A percentile compares a stretch with the other conserved stretches of the same genome.
phyloP scores from a whole-genome alignment of 495 filamentous ascomycete genomes.

The Talaromyces borbonicus region DNA sequence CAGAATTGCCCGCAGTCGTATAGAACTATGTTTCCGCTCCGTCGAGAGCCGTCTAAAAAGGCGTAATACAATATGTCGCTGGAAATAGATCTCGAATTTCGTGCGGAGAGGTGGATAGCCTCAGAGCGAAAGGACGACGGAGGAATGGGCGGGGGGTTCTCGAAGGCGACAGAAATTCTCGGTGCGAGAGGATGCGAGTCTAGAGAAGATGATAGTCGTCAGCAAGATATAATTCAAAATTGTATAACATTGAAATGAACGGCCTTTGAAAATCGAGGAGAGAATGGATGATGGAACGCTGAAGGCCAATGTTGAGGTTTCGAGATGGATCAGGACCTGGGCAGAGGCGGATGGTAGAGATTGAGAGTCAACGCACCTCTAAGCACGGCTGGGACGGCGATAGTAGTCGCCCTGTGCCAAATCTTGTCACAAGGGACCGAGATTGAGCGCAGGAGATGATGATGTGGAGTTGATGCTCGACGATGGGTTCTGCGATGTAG shows the following conservation, averaged over 20 bases:
- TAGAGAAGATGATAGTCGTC: background rate
- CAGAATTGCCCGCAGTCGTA: background rate
- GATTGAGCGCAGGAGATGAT: background rate
- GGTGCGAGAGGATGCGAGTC: slow-evolving; percentile 1
- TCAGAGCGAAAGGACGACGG: background rate
- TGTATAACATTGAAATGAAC: background rate
- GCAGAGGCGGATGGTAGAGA: background rate
- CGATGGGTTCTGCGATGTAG: slow-evolving; percentile 4
- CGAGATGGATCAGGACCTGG: slow-evolving; percentile 1
- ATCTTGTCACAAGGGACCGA: background rate
- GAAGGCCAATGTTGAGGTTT: background rate
- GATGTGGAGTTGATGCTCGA: slow-evolving; percentile 3
- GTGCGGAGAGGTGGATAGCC: background rate
- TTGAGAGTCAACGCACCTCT: background rate
- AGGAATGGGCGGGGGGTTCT: slow-evolving; percentile 2
- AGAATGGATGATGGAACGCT: background rate
- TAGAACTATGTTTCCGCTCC: background rate
- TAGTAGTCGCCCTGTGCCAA: background rate
- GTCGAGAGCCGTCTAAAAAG: background rate
- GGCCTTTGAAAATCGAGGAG: background rate
- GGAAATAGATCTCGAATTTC: slow-evolving; percentile 1
- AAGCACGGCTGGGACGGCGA: background rate
- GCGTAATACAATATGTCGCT: no score
- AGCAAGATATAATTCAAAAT: no score
- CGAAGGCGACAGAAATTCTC: slow-evolving; percentile 1